Base-by-base conservation (phyloP, 139 green algal species). In the Mychonastes homosphaera region DNA sequence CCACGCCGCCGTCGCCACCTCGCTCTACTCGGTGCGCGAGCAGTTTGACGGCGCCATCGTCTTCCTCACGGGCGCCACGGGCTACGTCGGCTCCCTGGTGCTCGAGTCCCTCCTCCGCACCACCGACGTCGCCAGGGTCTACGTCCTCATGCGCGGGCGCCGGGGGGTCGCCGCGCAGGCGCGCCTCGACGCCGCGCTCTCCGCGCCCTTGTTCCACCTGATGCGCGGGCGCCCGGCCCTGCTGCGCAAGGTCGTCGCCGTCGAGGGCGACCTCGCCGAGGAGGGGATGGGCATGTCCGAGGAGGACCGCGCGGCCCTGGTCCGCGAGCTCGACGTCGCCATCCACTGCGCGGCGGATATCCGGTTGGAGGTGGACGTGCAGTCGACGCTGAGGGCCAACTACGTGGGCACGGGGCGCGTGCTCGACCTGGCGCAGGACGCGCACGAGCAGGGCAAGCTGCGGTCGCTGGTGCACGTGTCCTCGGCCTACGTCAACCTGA, bases 311-410 rank as follows among this genome's bases (percentile, higher is more conserved):
- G 19, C 26, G 2, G 29, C 6, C 6, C 35, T 70, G 44, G 13
- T 50, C 5, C 36, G 28, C 21, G 28, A 6, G 4, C 26, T 63
- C 3, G 36, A 62, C 47, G 34, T 53, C 45, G 54, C 63, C 43
- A 49, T 70, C 23, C 63, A 70, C 54, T 70, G 63, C 46, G 63
- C 63, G 15, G 63, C 63, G 23, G 60, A 67, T 40, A 79, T 84
- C 30, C 48, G 63, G 26, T 62, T 84, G 38, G 73, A 80, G 50
- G 72, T 77, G 46, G 59, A 56, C 28, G 70, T 84, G 19, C 73
- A 81, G 56, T 51, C 53, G 9, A 60, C 50, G 0, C 50, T 80
- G 52, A 38, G n/a, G 8, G 55, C 72, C 59, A 84, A 84, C 72
- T 67, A 55, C 54, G 60, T 61, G 39, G 60, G 60, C 50, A 60